phyloP scores from a whole-genome alignment of 139 green algal species.

The Chlorella sp. region DNA sequence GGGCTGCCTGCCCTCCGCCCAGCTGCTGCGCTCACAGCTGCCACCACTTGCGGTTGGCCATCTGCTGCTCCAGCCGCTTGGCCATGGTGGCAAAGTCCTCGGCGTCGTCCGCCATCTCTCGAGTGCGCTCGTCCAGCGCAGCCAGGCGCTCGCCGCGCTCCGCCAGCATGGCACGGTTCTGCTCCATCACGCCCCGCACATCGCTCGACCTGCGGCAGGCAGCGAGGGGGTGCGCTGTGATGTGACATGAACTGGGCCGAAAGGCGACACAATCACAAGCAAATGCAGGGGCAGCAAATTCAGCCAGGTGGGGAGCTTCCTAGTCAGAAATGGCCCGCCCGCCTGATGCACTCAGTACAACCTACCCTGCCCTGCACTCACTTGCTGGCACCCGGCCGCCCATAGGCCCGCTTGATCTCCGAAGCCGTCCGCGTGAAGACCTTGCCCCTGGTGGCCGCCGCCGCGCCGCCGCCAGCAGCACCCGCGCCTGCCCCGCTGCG shows the following conservation, averaged over 20 bases:
- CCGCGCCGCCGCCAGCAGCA: too few relatives aligned
- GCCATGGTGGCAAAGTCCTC: slow-evolving; percentile 59
- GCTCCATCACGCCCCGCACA: slow-evolving; percentile 41
- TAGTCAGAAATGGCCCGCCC: too few relatives aligned
- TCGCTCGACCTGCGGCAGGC: slow-evolving; percentile 29
- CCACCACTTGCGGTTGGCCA: slow-evolving; percentile 60
- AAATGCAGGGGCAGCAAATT: too few relatives aligned
- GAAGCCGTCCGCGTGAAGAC: slow-evolving; percentile 40
- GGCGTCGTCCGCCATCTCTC: slow-evolving; percentile 51
- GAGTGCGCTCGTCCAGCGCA: slow-evolving; percentile 51
- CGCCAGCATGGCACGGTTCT: slow-evolving; percentile 49
- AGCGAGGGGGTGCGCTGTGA: not conserved
- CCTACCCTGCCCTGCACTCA: not conserved
- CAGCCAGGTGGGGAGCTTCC: too few relatives aligned
- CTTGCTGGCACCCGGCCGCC: slow-evolving; percentile 18
- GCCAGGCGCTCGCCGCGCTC: slow-evolving; percentile 60
- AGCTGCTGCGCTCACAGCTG: too few relatives aligned
- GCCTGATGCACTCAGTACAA: too few relatives aligned
- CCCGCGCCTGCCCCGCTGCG: not conserved
- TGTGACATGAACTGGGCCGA: too few relatives aligned
- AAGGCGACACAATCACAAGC: too few relatives aligned
- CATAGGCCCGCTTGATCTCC: slow-evolving; percentile 56
- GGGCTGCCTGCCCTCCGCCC: too few relatives aligned
- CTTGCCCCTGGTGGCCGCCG: not conserved
- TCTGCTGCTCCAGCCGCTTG: slow-evolving; percentile 32